Evolutionary conservation across 2,329 filamentous ascomycete genomes (phyloP), one percentile per base, ranked within the genome.

Genomic region (Shiraia sp.): DNA sequence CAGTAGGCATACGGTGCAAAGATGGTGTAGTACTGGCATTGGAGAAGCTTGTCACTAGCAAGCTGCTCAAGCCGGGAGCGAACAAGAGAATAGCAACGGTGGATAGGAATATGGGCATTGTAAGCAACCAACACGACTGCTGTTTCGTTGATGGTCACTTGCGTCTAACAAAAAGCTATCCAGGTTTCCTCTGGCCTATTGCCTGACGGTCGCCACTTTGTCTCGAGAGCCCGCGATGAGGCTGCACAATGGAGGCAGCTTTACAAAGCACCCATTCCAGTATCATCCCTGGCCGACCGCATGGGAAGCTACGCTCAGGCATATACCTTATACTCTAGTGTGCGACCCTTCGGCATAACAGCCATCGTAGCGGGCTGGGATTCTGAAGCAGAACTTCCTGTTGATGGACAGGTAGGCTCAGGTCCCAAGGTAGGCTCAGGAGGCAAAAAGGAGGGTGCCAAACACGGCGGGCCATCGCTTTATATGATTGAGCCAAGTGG

Each of bases 401-500:
- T 97, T 32, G 92, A 96, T 68, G 92, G 90, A 51, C 86, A 95
- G 72, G 92, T 96, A 25, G 92, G 92, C 51, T 79, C 73, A 27
- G 92, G 92, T 15, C 92, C 92, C 34, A 76, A 76, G 30, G 80
- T 81, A 43, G 92, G 92, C 44, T 83, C 89, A 16, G 92, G 92
- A 51, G 92, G 92, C 65, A 95, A 93, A 75, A 80, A 85, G 30
- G 73, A 82, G 47, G 76, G 83, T 63, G 85, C 83, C 63, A 87
- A 83, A 70, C 84, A 90, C 68, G 93, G 93, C 58, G 93, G 92
- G 1, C 93, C 93, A 15, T 91, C 85, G 51, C 82, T 99, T 49
- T 99, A 96, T 80, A 99, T 99, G 93, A 92, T 99, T 59, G 93
- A 99, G 78, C 93, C 93, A 29, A 96, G 90, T 65, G 93, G 93